A percentile compares a stretch with the other conserved stretches of the same genome.
Evolutionary conservation across 306 rosid species (phyloP).

Genomic region (Fragaria iinumae): DNA sequence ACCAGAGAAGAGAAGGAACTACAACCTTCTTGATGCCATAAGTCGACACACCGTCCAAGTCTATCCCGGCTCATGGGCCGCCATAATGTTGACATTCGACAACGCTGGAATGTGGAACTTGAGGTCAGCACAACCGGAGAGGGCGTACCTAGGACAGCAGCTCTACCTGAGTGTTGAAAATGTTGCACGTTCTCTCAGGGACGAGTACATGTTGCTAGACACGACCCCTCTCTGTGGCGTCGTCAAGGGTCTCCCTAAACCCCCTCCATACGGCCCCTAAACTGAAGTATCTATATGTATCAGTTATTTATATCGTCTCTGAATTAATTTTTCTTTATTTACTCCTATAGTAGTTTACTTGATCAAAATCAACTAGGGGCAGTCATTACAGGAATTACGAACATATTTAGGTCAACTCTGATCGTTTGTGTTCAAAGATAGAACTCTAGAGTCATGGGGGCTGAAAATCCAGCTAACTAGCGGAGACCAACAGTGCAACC

Average conservation of each 20-base stretch:
- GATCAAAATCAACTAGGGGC: no score
- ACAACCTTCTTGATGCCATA: slow-evolving; percentile 54
- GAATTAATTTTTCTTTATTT: no score
- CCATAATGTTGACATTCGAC: slow-evolving; percentile 54
- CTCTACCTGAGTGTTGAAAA: slow-evolving; percentile 47
- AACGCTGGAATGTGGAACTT: slow-evolving; percentile 61
- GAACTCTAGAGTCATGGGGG: no score
- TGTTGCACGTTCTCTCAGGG: slow-evolving; percentile 53
- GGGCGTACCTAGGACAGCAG: slow-evolving; percentile 55
- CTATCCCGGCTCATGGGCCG: slow-evolving; percentile 65
- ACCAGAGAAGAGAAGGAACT: slow-evolving; percentile 45
- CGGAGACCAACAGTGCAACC: no score
- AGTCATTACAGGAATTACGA: no score
- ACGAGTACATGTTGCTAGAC: slow-evolving; percentile 51
- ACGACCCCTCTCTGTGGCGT: slow-evolving; percentile 39
- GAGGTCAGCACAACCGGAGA: slow-evolving; percentile 54
- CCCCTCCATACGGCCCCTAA: slow-evolving; percentile 31
- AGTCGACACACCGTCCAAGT: slow-evolving; percentile 60
- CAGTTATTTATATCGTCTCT: no score
- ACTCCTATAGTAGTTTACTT: no score
- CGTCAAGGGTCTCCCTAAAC: slow-evolving; percentile 42
- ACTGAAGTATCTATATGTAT: neutral
- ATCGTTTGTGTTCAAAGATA: no score
- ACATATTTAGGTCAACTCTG: no score
- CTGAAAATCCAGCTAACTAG: no score